Percentiles rank a stretch among this genome's conserved stretches.
Conservation (phyloP, 1,139 yeast genomes). For the Taiozyma sp. region DNA sequence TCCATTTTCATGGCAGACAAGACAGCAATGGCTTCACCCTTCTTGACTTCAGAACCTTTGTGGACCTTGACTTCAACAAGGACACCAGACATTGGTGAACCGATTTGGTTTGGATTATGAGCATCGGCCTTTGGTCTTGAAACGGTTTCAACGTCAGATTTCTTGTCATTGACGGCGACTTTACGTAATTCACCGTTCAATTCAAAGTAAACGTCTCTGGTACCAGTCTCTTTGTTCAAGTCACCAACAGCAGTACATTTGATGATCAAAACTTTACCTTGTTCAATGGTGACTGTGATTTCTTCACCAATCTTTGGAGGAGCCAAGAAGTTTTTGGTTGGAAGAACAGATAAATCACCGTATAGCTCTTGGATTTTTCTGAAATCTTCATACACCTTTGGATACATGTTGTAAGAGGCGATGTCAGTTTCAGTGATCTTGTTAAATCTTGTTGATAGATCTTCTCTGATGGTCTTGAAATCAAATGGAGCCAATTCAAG, state of each 20-base stretch:
- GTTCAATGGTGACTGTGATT: constrained; percentile 82
- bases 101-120: constrained; percentile 85
- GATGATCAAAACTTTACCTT: constrained; percentile 90
- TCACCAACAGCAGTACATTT: constrained; percentile 94
- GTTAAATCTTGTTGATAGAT: constrained; percentile 61
- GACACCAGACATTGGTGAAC: constrained; percentile 99
- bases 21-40: constrained; percentile 95
- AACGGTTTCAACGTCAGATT: constrained; percentile 77
- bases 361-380: constrained; percentile 68
- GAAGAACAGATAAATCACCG: constrained; percentile 91
- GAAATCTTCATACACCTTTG: constrained; percentile 91
- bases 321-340: constrained; percentile 85
- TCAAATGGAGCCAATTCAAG: constrained; percentile 81
- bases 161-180: constrained; percentile 85
- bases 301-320: constrained; percentile 88
- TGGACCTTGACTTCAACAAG: constrained; percentile 91
- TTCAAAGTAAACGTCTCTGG: constrained; percentile 95
- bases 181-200: constrained; percentile 98
- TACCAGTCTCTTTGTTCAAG: constrained; percentile 77
- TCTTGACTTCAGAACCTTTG: constrained; percentile 83
- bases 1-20: constrained; percentile 99
- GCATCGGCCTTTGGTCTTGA: constrained; percentile 89
- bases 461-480: constrained; percentile 64
- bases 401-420: constrained; percentile 96
- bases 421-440: constrained; percentile 79